Evolutionary conservation across 2,329 filamentous ascomycete genomes (phyloP), one percentile per base, ranked within the genome.

Genomic region (Clonostachys rosea): DNA sequence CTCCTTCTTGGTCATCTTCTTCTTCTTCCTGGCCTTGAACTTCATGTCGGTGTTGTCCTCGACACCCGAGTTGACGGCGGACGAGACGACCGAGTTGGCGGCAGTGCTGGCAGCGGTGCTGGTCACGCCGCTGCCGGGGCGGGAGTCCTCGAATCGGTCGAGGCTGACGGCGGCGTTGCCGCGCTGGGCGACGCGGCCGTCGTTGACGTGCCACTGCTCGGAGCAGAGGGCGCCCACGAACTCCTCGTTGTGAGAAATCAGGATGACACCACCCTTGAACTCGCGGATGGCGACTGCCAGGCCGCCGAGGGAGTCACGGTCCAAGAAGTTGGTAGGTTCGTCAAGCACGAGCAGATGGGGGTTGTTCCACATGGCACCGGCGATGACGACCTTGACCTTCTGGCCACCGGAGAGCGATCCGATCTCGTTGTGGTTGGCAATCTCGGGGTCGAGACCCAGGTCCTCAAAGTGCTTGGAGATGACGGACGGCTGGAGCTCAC

Each of bases 231-330:
- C 92, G 50, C 92, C 91, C 45, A 99, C 91, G 61, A 99, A 99
- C 68, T 99, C 94, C 64, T 97, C 91, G 80, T 99, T 97, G 74
- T 99, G 94, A 52, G 91, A 96, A 69, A 99, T 99, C 85, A 99
- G 95, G 54, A 99, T 91, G 3, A 99, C 94, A 68, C 94, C 94
- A 56, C 94, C 94, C 75, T 91, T 95, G 83, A 95, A 99, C 64
- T 97, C 94, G 57, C 91, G 89, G 61, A 99, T 97, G 55, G 94
- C 94, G 39, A 96, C 91, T n/a, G 94, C 91, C 47, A 99, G 81
- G 68, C 92, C 94, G 62, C 94, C 95, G 16, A 99, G 85, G 14
- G 91, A 96, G 72, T 99, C 94, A 59, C 94, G 91, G 64, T 99
- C 94, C 76, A 99, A 84, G 81, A 96, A 99, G 76, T 99, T 99